Evolutionary conservation across 768 basidiomycete species (phyloP).

Genomic region (Tricholoma hemisulphureum): DNA sequence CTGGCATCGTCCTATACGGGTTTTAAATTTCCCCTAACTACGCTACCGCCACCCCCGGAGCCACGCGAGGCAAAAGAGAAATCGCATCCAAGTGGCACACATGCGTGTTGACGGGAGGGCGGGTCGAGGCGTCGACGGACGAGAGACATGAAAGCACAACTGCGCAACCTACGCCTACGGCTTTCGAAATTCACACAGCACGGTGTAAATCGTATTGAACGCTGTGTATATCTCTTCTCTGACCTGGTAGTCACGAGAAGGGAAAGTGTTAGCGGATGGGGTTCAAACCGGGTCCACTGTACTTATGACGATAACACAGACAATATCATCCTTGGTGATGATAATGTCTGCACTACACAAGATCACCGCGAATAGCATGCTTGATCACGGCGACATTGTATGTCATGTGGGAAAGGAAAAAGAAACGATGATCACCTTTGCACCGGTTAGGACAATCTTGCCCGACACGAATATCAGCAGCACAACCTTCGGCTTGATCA

Average conservation of each 20-base stretch:
- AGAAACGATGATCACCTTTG: conserved; percentile 70
- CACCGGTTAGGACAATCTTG: conserved; percentile 98
- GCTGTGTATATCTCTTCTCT: conserved; percentile 99
- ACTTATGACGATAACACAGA: conserved; percentile 32
- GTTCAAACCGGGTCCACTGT: conserved; percentile 45
- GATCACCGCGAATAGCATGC: conserved; percentile 8
- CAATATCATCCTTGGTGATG: conserved; percentile 25
- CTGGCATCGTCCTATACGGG: conserved; percentile 14
- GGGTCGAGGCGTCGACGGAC: conserved; percentile 2
- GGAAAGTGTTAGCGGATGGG: conserved; percentile 46
- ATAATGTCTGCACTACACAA: conserved; percentile 7
- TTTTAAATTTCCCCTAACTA: conserved; percentile 15
- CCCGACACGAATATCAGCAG: conserved; percentile 98
- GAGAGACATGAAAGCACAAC: conserved; percentile 3
- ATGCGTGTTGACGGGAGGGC: conserved; percentile 16
- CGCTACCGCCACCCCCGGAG: conserved; percentile 7
- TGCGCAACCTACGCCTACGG: conserved; percentile 44
- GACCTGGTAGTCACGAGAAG: conserved; percentile 59
- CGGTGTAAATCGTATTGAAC: conserved; percentile 99
- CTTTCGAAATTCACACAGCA: conserved; percentile 93
- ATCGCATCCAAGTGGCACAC: conserved; percentile 5
- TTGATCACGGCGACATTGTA: conserved; percentile 12
- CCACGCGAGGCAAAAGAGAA: conserved; percentile 3
- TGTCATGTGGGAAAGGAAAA: conserved; percentile 17
- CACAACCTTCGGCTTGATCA: conserved; percentile 99